Evolutionary conservation across 768 basidiomycete species (phyloP), one percentile per base, ranked within the genome.

Genomic region (Auricularia heimuer): DNA sequence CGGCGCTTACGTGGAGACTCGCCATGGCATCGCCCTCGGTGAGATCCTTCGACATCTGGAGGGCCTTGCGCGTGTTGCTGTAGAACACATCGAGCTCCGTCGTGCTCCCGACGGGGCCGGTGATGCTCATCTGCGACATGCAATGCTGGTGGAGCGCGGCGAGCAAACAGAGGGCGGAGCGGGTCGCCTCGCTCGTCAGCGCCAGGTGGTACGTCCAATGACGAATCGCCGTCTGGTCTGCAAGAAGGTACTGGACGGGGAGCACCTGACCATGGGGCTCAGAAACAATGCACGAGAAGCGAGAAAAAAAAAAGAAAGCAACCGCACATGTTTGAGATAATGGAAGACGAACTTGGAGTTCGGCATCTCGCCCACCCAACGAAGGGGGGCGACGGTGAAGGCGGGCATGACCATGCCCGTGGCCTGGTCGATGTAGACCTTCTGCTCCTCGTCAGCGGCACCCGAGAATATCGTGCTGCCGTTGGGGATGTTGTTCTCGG

Each of bases 11-110:
- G 66, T 88, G 87, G 21, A 93, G 76, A 3, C 88, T 88, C 0
- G 89, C 87, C 76, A 92, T 86, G 24, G 90, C 91, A 68, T 90
- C 88, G 42, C 87, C 88, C 62, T 85, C 81, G 16, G 77, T 81
- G 70, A 36, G 24, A 42, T 35, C 63, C 66, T 34, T 58, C 37
- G 44, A 61, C 61, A 21, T 29, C 36, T 56, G 66, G 34, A 62
- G 65, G 37, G 64, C 35, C n/a, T 47, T 36, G 24, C 64, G 37
- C 14, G 65, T 64, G 58, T 54, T 56, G n/a, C 56, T 37, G 42
- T 60, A 54, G 10, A 64, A 51, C 2, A 61, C 63, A 44, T 64
- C 42, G 21, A 64, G 47, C 36, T 67, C 63, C 10, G 56, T 64
- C 33, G 61, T 67, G 47, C 45, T 42, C 2, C 63, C 65, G 8